Base-by-base conservation (phyloP, 306 rosid species). In the Ceratonia siliqua region DNA sequence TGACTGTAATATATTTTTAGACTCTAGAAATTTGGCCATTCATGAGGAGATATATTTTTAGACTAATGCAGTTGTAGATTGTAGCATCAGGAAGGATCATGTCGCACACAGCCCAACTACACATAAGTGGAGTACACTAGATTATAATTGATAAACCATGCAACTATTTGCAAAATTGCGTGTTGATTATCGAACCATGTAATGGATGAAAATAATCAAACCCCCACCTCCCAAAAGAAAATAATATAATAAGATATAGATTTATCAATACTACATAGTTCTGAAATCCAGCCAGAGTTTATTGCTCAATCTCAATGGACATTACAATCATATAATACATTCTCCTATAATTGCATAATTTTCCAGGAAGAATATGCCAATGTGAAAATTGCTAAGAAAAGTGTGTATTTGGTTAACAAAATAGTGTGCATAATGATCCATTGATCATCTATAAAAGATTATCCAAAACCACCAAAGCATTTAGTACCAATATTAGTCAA, bases 391-490 rank as follows among this genome's bases (percentile, higher is more conserved):
- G 36, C 58, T 79, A 24, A 20, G 24, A 38, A 5, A 49, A 58
- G 58, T 30, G 35, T 59, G 52, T 24, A 67, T 38, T 58, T 74
- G 33, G 20, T 28, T 12, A 18, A 24, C 42, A 15, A 56, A 57
- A 42, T 30, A 41, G 14, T 22, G 25, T 14, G 75, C 65, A 73
- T 54, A 46, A 56, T 46, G 32, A 45, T 36, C 65, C 56, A 46
- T 45, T 46, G 32, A 45, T 36, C 65, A 45, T 43, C 78, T 36
- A 46, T 59, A 52, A 50, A 45, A 49, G 27, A 7, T 57, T 18
- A 49, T 50, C 54, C 43, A 61, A 74, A 80, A 68, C 53, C 30
- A 42, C 55, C 64, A 50, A 32, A 69, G 48, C 68, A 62, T 25
- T 45, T 32, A 13, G 35, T 50, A 72, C 72, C 25, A 10, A 17